Evolutionary conservation across 2,329 filamentous ascomycete genomes (phyloP).

Genomic region (Fusarium subtropicale): DNA sequence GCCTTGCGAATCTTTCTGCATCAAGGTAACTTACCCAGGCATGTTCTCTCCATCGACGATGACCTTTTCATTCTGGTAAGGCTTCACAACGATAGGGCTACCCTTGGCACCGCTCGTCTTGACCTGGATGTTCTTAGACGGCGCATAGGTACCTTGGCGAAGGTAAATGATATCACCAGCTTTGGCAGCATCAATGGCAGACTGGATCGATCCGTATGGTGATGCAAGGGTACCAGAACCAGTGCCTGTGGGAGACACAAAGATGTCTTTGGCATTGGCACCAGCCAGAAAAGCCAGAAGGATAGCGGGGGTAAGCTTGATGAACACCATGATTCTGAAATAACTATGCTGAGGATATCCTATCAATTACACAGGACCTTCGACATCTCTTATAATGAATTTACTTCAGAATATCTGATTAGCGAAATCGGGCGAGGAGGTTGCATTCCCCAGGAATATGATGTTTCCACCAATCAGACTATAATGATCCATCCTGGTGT

Average conservation of each 20-base stretch:
- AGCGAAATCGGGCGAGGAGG: constrained; percentile 15
- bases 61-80: constrained; percentile 58
- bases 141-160: constrained; percentile 60
- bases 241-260: constrained; percentile 58
- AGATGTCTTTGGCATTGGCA: constrained; percentile 53
- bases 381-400: neutral
- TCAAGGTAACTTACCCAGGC: constrained; percentile 18
- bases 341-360: neutral
- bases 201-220: constrained; percentile 60
- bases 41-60: constrained; percentile 59
- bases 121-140: constrained; percentile 61
- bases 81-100: constrained; percentile 56
- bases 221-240: constrained; percentile 55
- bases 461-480: constrained; percentile 33
- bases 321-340: constrained; percentile 17
- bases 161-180: constrained; percentile 61
- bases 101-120: constrained; percentile 56
- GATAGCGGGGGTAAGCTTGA: constrained; percentile 29
- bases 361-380: neutral
- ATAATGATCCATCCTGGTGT: neutral
- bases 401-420: neutral
- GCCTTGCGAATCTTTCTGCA: rapidly evolving
- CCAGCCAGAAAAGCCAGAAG: constrained; percentile 24
- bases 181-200: constrained; percentile 57
- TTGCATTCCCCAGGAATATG: constrained; percentile 18